These are phyloP conservation scores for Mycena belliarum DNA, from an alignment of 768 basidiomycete species.

Conservation along the genomic window DNA sequence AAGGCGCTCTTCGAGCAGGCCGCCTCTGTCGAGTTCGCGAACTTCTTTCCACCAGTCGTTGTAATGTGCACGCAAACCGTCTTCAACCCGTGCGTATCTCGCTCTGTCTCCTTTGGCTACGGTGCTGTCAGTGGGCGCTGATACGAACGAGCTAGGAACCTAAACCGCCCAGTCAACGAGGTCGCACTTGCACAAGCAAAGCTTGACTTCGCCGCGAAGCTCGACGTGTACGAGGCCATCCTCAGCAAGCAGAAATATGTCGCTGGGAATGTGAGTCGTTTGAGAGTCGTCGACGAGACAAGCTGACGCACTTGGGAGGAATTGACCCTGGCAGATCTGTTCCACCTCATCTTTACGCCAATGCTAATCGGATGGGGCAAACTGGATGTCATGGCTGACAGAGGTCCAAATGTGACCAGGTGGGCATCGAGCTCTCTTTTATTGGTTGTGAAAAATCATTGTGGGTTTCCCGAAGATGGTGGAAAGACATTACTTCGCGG, in stretches of 20 bases:
- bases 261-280: slow-evolving; percentile 51
- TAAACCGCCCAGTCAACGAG: slow-evolving; percentile 11
- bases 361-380: too few species aligned
- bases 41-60: background rate
- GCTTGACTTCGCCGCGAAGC: slow-evolving; percentile 34
- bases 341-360: slow-evolving; percentile 24
- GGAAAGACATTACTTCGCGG: too few species aligned
- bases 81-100: too few species aligned
- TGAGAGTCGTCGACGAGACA: background rate
- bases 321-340: slow-evolving; percentile 46
- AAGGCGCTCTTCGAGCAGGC: slow-evolving; percentile 31
- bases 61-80: too few species aligned
- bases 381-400: too few species aligned
- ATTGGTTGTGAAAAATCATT: too few species aligned
- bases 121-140: too few species aligned
- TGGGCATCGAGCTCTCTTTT: too few species aligned
- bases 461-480: too few species aligned
- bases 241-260: slow-evolving; percentile 56
- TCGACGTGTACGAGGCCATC: slow-evolving; percentile 56
- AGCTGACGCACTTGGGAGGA: slow-evolving; percentile 27
- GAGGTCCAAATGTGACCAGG: too few species aligned
- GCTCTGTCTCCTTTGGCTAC: too few species aligned
- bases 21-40: slow-evolving; percentile 9
- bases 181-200: slow-evolving; percentile 29
- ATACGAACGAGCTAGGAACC: too few species aligned